A percentile compares a stretch with the other conserved stretches of the same genome.
These are phyloP conservation scores for Crotalaria pallida DNA, from an alignment of 306 rosid species.

Conservation along the genomic window DNA sequence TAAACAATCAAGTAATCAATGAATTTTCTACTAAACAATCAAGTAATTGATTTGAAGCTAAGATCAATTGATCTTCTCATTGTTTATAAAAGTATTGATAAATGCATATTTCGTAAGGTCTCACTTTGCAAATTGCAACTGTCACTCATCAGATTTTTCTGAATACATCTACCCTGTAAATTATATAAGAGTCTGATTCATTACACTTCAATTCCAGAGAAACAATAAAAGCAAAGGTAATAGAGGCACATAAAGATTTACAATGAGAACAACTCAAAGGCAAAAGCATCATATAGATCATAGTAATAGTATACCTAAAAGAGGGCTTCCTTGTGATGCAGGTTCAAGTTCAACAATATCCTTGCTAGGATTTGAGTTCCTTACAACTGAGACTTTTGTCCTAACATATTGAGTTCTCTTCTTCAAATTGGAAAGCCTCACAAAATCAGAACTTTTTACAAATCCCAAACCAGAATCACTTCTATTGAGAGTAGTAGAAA, in stretches of 20 bases:
- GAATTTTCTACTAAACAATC: not conserved
- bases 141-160: not conserved
- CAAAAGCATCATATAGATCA: not conserved
- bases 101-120: not conserved
- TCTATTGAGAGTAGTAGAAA: slow-evolving; percentile 48
- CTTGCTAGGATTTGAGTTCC: slow-evolving; percentile 62
- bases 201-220: not conserved
- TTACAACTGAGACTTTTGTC: slow-evolving; percentile 55
- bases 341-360: slow-evolving; percentile 83
- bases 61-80: not conserved
- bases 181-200: not conserved
- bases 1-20: too few species aligned
- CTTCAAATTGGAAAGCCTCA: slow-evolving; percentile 62
- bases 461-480: slow-evolving; percentile 70
- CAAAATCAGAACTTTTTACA: slow-evolving; percentile 64
- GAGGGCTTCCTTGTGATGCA: slow-evolving; percentile 83
- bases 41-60: not conserved
- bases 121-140: not conserved
- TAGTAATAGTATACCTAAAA: slow-evolving; percentile 50
- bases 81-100: not conserved
- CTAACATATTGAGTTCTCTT: slow-evolving; percentile 44
- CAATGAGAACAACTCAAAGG: not conserved
- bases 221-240: not conserved
- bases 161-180: not conserved
- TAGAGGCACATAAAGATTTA: too few species aligned